Evolutionary conservation across 495 filamentous ascomycete species (phyloP).

Genomic region (Neurospora sp.): DNA sequence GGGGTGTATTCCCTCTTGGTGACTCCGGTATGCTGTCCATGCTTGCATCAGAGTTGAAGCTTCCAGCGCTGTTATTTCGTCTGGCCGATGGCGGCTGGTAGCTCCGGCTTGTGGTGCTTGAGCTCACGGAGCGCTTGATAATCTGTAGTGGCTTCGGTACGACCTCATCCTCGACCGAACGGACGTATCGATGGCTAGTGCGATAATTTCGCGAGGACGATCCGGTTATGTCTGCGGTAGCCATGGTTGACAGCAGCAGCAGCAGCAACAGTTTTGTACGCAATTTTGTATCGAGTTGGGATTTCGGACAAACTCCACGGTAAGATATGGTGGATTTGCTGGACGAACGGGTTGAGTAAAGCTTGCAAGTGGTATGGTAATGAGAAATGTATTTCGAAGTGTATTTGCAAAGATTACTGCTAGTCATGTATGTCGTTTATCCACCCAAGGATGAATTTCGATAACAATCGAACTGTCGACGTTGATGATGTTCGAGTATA

Average conservation of each 20-base stretch:
- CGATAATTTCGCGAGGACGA: neutral
- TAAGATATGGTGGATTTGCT: neutral
- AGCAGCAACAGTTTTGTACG: neutral
- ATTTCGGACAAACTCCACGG: neutral
- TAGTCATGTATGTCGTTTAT: neutral
- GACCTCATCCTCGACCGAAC: neutral
- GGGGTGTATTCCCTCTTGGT: slow-evolving; percentile 4
- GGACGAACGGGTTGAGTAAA: neutral
- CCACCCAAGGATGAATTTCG: neutral
- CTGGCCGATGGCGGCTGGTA: neutral
- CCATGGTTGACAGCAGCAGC: neutral
- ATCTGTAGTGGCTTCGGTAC: slow-evolving; percentile 24
- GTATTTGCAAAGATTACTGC: neutral
- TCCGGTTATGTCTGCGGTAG: neutral
- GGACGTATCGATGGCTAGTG: neutral
- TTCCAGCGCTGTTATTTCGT: slow-evolving; percentile 7
- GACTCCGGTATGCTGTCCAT: slow-evolving; percentile 14
- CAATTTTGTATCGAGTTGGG: neutral
- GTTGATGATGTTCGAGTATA: neutral
- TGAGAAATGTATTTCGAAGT: neutral
- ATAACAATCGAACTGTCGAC: neutral
- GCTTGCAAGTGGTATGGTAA: neutral
- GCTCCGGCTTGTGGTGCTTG: neutral
- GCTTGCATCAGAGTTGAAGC: slow-evolving; percentile 10
- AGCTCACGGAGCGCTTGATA: slow-evolving; percentile 13